phyloP scores from a whole-genome alignment of 176 grass and related monocot species.

The Thalia dealbata region DNA sequence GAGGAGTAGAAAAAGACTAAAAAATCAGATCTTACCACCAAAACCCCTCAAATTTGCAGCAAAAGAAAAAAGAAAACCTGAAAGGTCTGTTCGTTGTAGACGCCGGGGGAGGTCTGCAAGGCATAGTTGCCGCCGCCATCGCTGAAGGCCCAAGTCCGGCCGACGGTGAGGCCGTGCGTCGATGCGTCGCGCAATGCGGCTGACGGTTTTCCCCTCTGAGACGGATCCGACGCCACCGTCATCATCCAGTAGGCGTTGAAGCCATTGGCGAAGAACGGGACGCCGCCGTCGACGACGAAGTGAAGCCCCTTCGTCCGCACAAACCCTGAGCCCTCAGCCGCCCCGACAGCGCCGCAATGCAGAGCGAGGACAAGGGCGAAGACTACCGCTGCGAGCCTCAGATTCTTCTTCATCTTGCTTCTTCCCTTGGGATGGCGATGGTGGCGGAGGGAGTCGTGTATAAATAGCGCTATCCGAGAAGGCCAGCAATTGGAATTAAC shows the following conservation, averaged over 20 bases:
- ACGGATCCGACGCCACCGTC: slow-evolving; percentile 47
- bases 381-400: neutral
- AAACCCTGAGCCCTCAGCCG: slow-evolving; percentile 16
- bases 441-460: too few species aligned
- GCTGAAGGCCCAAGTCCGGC: slow-evolving; percentile 84
- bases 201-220: slow-evolving; percentile 54
- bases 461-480: too few species aligned
- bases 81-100: slow-evolving; percentile 88
- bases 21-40: too few species aligned
- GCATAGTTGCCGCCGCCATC: slow-evolving; percentile 52
- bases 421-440: neutral
- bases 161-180: slow-evolving; percentile 58
- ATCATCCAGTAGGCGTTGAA: slow-evolving; percentile 99
- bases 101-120: slow-evolving; percentile 62
- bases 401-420: neutral
- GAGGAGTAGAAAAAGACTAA: neutral
- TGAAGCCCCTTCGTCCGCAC: slow-evolving; percentile 50
- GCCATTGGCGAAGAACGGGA: slow-evolving; percentile 76
- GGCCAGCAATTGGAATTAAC: too few species aligned
- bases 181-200: slow-evolving; percentile 46
- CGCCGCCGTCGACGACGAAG: slow-evolving; percentile 64
- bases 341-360: neutral
- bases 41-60: neutral
- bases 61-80: slow-evolving; percentile 24
- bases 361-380: neutral